Conservation (phyloP, 345 rosid genomes). For the Psidium guajava region DNA sequence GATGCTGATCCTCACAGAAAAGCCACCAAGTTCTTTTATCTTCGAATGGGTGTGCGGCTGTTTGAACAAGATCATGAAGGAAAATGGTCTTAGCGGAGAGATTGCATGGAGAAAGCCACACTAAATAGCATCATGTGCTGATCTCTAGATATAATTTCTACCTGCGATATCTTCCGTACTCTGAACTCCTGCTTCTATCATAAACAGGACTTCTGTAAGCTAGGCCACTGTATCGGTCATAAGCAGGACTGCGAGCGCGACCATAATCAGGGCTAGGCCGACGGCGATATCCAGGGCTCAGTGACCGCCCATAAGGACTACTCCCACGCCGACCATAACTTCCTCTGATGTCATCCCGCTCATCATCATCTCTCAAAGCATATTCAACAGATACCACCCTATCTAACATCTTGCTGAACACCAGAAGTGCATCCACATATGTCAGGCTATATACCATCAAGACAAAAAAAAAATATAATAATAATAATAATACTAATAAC, state of each 20-base stretch:
- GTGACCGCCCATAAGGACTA: constrained; percentile 43
- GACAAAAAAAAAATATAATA: neutral
- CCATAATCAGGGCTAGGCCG: constrained; percentile 70
- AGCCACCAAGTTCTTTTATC: constrained; percentile 33
- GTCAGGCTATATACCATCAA: neutral
- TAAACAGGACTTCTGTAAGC: neutral
- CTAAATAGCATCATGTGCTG: neutral
- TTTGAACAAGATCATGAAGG: neutral
- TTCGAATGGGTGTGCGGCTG: constrained; percentile 62
- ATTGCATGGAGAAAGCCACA: neutral
- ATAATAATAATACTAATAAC: neutral
- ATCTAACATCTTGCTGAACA: constrained; percentile 60
- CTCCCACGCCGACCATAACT: constrained; percentile 19
- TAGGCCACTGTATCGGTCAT: constrained; percentile 18
- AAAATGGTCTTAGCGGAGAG: neutral
- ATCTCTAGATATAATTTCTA: constrained; percentile 4
- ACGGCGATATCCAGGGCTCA: constrained; percentile 52
- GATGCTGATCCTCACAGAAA: neutral
- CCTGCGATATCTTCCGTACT: constrained; percentile 57
- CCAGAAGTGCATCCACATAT: neutral
- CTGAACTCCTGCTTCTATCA: constrained; percentile 23
- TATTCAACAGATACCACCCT: constrained; percentile 82
- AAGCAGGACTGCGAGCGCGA: constrained; percentile 35
- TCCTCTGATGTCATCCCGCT: constrained; percentile 57
- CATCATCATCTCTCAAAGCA: constrained; percentile 72